These are phyloP conservation scores for Heliophila coronopifolia DNA, from an alignment of 441 rosid species.

Conservation along the genomic window DNA sequence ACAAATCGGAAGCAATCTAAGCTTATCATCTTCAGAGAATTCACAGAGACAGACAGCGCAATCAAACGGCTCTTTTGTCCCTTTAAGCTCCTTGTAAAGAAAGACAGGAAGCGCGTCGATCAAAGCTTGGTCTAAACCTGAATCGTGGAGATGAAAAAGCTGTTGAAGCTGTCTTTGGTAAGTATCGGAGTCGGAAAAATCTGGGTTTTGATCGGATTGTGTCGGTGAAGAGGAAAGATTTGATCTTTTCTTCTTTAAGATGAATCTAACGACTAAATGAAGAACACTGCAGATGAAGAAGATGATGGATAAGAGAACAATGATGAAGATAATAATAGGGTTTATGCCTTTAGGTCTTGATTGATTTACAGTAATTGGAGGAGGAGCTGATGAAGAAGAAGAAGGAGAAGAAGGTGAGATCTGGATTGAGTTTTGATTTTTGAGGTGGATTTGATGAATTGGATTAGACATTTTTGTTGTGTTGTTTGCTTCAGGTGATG, in stretches of 20 bases:
- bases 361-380: slow-evolving; percentile 38
- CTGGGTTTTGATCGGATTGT: slow-evolving; percentile 39
- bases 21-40: slow-evolving; percentile 46
- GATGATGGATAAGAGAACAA: slow-evolving; percentile 48
- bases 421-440: slow-evolving; percentile 12
- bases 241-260: slow-evolving; percentile 42
- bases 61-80: slow-evolving; percentile 57
- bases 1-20: slow-evolving; percentile 56
- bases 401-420: slow-evolving; percentile 28
- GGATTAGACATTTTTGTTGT: slow-evolving; percentile 29
- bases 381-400: slow-evolving; percentile 22
- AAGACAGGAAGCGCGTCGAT: slow-evolving; percentile 65
- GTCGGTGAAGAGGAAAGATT: slow-evolving; percentile 40
- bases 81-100: slow-evolving; percentile 46
- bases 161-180: slow-evolving; percentile 59
- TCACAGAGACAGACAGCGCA: slow-evolving; percentile 69
- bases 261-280: slow-evolving; percentile 42
- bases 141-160: slow-evolving; percentile 66
- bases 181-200: slow-evolving; percentile 46
- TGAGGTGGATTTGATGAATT: slow-evolving; percentile 22
- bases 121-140: slow-evolving; percentile 60
- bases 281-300: slow-evolving; percentile 55
- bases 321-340: slow-evolving; percentile 45
- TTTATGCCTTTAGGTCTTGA: slow-evolving; percentile 30
- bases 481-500: slow-evolving; percentile 12